Percentiles rank a stretch among this genome's conserved stretches.
These are phyloP conservation scores for Penicillium roqueforti DNA, from an alignment of 495 filamentous ascomycete genomes.

Conservation along the genomic window DNA sequence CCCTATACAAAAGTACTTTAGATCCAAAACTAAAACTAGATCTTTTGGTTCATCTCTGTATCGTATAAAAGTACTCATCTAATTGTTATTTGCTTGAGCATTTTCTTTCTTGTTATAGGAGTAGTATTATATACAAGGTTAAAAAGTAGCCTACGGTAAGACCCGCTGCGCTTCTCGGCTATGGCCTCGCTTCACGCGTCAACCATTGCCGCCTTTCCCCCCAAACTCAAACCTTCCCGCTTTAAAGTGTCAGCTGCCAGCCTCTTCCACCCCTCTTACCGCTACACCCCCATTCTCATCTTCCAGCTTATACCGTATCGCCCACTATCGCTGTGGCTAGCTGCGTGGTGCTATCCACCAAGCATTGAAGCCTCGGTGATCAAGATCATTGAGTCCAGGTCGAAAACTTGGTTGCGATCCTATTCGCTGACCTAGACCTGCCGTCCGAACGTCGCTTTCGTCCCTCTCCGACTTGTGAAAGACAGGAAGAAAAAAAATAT, in stretches of 20 bases:
- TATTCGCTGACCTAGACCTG: conserved; percentile 12
- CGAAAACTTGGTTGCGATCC: conserved; percentile 13
- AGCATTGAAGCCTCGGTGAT: conserved; percentile 23
- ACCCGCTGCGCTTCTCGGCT: conserved; percentile 31
- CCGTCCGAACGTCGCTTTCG: not conserved
- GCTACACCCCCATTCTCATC: conserved; percentile 8
- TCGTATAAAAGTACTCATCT: not conserved
- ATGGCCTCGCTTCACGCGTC: conserved; percentile 38
- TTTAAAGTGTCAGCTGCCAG: conserved; percentile 25
- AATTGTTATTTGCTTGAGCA: too few species aligned
- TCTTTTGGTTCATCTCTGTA: too few species aligned
- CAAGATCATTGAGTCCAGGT: conserved; percentile 14
- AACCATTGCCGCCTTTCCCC: conserved; percentile 34
- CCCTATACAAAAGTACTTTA: not conserved
- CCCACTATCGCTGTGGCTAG: conserved; percentile 21
- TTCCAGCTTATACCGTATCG: conserved; percentile 2
- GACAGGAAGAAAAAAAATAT: not conserved
- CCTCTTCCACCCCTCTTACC: conserved; percentile 21
- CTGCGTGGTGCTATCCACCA: conserved; percentile 29
- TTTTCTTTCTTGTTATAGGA: too few species aligned
- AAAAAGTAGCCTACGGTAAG: not conserved
- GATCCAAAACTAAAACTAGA: too few species aligned
- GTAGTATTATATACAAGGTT: not conserved
- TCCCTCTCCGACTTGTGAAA: not conserved
- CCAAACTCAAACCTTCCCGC: conserved; percentile 30